Evolutionary conservation across 352 stramenopile species (phyloP).

Genomic region (Globisporangium barbulae): DNA sequence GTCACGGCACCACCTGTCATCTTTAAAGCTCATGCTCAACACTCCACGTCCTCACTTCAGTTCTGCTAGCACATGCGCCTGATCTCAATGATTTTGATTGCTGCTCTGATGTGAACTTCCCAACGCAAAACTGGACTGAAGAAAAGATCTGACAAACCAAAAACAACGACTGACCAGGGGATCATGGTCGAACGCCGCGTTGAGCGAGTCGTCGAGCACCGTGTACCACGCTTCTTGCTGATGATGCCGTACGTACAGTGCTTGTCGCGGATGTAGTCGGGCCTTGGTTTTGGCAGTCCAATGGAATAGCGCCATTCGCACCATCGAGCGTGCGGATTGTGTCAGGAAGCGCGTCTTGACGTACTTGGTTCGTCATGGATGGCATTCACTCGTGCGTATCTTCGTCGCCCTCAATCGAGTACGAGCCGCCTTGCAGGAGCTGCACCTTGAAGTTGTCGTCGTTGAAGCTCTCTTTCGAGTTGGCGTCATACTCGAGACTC

Average conservation of each 20-base stretch:
- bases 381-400: constrained; percentile 16
- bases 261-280: constrained; percentile 27
- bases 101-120: no score
- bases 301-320: constrained; percentile 21
- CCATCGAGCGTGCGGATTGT: constrained; percentile 40
- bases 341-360: constrained; percentile 23
- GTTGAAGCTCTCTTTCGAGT: constrained; percentile 22
- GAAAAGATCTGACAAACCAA: no score
- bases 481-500: constrained; percentile 19
- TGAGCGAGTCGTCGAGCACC: constrained; percentile 36
- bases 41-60: no score
- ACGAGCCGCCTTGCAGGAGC: constrained; percentile 3
- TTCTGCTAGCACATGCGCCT: no score
- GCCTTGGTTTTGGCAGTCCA: constrained; percentile 29
- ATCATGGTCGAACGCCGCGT: constrained; percentile 21
- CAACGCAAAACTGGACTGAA: no score
- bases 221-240: constrained; percentile 28
- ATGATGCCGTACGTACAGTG: constrained; percentile 44
- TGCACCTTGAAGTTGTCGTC: constrained; percentile 26
- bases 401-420: background rate
- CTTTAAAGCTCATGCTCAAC: no score
- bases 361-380: constrained; percentile 22
- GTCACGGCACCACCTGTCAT: no score
- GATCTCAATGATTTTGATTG: no score
- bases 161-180: no score